Conservation (phyloP, 768 basidiomycete species). For the Mycena albidolilacea region DNA sequence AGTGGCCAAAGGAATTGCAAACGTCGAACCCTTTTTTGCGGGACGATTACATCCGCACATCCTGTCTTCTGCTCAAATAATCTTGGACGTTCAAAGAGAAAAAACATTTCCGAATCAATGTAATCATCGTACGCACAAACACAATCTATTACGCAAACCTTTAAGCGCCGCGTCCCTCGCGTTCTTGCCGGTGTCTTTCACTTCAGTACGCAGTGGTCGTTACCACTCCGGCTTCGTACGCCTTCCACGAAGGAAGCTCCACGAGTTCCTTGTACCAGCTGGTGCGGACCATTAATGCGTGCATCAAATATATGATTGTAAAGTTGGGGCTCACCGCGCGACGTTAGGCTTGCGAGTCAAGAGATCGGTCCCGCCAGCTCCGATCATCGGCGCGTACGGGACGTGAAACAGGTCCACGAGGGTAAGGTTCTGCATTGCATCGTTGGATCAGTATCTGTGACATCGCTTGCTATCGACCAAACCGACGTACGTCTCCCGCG, state of each 20-base stretch:
- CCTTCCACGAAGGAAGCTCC: background rate
- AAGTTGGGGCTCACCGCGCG: background rate
- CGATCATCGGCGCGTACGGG: background rate
- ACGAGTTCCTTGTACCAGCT: constrained; percentile 2
- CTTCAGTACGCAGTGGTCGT: background rate
- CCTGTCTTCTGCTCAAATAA: too few relatives aligned
- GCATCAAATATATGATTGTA: background rate
- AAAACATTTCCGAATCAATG: too few relatives aligned
- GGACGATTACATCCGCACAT: too few relatives aligned
- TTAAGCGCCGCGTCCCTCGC: too few relatives aligned
- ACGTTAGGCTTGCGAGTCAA: background rate
- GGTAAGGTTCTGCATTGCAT: background rate
- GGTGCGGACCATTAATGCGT: background rate
- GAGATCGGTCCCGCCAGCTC: background rate
- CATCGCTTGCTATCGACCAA: background rate
- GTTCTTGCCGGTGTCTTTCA: too few relatives aligned
- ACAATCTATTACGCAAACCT: too few relatives aligned
- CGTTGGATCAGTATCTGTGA: too few relatives aligned
- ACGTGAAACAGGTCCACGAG: background rate
- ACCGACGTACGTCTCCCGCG: constrained; percentile 55
- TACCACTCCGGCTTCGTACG: background rate
- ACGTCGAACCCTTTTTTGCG: too few relatives aligned
- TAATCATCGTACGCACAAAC: too few relatives aligned
- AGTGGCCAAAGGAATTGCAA: too few relatives aligned
- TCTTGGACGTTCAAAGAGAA: too few relatives aligned